Evolutionary conservation across 768 basidiomycete species (phyloP).

Genomic region (Lactifluus pinguis): DNA sequence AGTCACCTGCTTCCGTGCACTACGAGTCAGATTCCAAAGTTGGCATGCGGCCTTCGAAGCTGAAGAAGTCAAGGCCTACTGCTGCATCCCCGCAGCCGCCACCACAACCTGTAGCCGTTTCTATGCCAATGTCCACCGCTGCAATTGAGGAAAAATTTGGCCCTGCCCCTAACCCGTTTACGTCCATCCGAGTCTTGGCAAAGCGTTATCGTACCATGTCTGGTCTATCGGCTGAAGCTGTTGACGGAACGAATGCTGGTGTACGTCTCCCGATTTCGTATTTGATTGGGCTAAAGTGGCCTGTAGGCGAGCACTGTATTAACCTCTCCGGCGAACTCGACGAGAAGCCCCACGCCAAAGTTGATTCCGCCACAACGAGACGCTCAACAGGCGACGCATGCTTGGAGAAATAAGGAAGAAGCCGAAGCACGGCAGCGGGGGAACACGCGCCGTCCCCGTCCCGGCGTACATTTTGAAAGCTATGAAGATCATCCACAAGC

Average conservation of each 20-base stretch:
- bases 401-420: slow-evolving; percentile 65
- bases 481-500: slow-evolving; percentile 23
- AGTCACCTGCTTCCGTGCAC: background rate
- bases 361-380: slow-evolving; percentile 57
- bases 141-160: slow-evolving; percentile 24
- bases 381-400: slow-evolving; percentile 49
- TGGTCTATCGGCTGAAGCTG: slow-evolving; percentile 65
- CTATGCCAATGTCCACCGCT: background rate
- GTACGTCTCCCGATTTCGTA: slow-evolving; percentile 36
- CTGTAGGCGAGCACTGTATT: slow-evolving; percentile 58
- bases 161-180: slow-evolving; percentile 41
- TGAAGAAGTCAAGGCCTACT: background rate
- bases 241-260: slow-evolving; percentile 55
- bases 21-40: slow-evolving; percentile 16
- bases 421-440: slow-evolving; percentile 35
- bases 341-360: slow-evolving; percentile 48
- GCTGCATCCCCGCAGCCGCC: background rate
- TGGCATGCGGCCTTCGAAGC: background rate
- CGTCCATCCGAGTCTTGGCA: slow-evolving; percentile 54
- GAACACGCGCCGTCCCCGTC: slow-evolving; percentile 23
- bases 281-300: background rate
- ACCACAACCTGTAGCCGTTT: background rate
- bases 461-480: slow-evolving; percentile 29
- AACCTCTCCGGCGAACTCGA: slow-evolving; percentile 66
- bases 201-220: slow-evolving; percentile 62